Evolutionary conservation across 1,284 basidiomycete species (phyloP).

Genomic region (Anthracocystis panici-leucophaei): DNA sequence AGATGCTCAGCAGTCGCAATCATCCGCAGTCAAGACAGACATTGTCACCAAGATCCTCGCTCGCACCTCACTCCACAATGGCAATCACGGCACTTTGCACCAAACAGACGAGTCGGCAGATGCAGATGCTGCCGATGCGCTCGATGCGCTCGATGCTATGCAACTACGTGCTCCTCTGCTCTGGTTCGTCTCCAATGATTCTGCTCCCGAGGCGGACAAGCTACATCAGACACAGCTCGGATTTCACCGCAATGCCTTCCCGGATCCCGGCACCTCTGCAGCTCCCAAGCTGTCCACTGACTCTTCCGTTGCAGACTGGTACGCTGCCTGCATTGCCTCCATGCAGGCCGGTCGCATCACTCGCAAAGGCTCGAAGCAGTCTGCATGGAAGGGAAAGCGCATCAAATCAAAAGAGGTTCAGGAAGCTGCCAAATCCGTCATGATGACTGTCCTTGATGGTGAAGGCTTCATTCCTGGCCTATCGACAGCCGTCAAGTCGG

Average conservation of each 20-base stretch:
- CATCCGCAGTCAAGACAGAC: conserved; percentile 38
- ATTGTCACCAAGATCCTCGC: conserved; percentile 53
- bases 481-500: conserved; percentile 22
- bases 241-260: conserved; percentile 82
- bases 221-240: conserved; percentile 85
- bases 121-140: conserved; percentile 73
- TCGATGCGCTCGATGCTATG: conserved; percentile 74
- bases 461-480: conserved; percentile 51
- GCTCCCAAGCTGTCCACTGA: conserved; percentile 24
- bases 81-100: neutral
- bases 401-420: conserved; percentile 61
- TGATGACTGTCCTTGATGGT: conserved; percentile 62
- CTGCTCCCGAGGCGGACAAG: conserved; percentile 28
- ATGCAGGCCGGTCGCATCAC: conserved; percentile 64
- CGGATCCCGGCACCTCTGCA: conserved; percentile 69
- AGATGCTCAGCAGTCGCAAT: conserved; percentile 18
- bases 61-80: conserved; percentile 34
- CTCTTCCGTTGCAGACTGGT: conserved; percentile 28
- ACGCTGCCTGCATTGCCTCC: conserved; percentile 72
- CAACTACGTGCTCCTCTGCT: conserved; percentile 74
- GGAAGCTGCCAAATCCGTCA: conserved; percentile 53
- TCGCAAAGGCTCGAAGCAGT: conserved; percentile 44
- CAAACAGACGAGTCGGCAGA: conserved; percentile 25
- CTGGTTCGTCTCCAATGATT: conserved; percentile 86
- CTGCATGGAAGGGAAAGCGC: conserved; percentile 59